These are phyloP conservation scores for Pyrrhoderma noxium DNA, from an alignment of 1,284 basidiomycete species.

Conservation along the genomic window DNA sequence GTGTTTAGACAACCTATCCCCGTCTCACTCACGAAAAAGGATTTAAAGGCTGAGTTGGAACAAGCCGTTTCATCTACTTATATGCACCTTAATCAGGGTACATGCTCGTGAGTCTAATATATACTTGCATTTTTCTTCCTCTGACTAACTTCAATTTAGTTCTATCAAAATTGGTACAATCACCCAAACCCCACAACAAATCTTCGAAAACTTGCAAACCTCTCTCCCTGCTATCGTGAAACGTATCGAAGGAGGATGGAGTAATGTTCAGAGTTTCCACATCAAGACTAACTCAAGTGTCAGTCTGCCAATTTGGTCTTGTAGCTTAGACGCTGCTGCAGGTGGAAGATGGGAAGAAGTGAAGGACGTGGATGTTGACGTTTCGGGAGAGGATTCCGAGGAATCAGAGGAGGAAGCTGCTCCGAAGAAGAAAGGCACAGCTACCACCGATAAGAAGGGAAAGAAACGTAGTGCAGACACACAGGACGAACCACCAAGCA, in stretches of 20 bases:
- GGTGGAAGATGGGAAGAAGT: slow-evolving; percentile 54
- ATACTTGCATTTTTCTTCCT: slow-evolving; percentile 1
- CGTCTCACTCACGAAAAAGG: slow-evolving; percentile 78
- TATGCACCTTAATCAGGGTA: slow-evolving; percentile 90
- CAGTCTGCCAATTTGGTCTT: slow-evolving; percentile 88
- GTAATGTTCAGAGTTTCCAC: slow-evolving; percentile 84
- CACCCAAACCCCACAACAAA: slow-evolving; percentile 65
- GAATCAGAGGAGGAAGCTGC: slow-evolving; percentile 26
- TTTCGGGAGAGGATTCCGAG: slow-evolving; percentile 27
- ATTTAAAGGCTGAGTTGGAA: slow-evolving; percentile 86
- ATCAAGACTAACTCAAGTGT: slow-evolving; percentile 86
- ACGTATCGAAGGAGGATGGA: slow-evolving; percentile 78
- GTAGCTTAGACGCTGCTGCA: slow-evolving; percentile 48
- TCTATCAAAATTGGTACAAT: slow-evolving; percentile 81
- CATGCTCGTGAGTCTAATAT: slow-evolving; percentile 63
- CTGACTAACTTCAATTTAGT: slow-evolving; percentile 31
- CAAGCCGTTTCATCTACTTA: slow-evolving; percentile 88
- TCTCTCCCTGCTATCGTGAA: slow-evolving; percentile 75
- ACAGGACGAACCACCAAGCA: slow-evolving; percentile 16
- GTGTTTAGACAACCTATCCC: slow-evolving; percentile 85
- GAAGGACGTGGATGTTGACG: slow-evolving; percentile 24
- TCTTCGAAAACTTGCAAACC: slow-evolving; percentile 72
- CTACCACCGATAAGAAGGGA: slow-evolving; percentile 8
- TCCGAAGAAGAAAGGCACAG: slow-evolving; percentile 21
- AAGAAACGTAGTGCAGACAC: slow-evolving; percentile 16